These are phyloP conservation scores for Punica granatum DNA, from an alignment of 345 rosid genomes.

Conservation along the genomic window DNA sequence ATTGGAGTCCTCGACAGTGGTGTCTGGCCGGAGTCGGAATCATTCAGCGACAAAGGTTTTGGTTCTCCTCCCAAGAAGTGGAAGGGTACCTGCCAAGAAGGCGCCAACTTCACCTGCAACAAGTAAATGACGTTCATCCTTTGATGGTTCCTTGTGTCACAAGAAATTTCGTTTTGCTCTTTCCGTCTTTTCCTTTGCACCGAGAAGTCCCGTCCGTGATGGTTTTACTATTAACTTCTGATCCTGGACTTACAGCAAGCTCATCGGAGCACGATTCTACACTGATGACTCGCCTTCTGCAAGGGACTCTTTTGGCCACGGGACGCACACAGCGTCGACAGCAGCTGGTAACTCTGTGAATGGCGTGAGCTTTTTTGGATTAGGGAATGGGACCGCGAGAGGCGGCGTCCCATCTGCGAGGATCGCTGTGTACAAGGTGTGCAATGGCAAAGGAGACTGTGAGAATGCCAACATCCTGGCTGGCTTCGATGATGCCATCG, in stretches of 20 bases:
- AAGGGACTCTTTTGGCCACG: not conserved
- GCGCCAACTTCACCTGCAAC: slow-evolving; percentile 13
- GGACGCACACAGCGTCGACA: not conserved
- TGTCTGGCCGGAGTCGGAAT: slow-evolving; percentile 12
- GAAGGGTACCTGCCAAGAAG: slow-evolving; percentile 10
- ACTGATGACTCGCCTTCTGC: not conserved
- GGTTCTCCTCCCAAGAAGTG: slow-evolving; percentile 14
- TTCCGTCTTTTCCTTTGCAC: not conserved
- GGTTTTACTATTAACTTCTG: not conserved
- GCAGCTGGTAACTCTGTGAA: not conserved
- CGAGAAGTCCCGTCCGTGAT: not conserved
- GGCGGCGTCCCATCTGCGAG: not conserved
- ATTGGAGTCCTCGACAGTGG: slow-evolving; percentile 13
- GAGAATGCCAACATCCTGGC: not conserved
- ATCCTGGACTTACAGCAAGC: not conserved
- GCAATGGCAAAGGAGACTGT: not conserved
- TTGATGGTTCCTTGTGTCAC: not conserved
- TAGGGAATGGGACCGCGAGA: not conserved
- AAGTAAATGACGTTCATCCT: slow-evolving; percentile 9
- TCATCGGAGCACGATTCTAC: not conserved
- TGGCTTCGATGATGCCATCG: slow-evolving; percentile 10
- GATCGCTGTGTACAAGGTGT: not conserved
- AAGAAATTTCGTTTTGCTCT: not conserved
- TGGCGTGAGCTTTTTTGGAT: not conserved
- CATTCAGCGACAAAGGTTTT: slow-evolving; percentile 2